These are phyloP conservation scores for Amphichorda felina DNA, from an alignment of 2,329 filamentous ascomycete species.

Conservation along the genomic window DNA sequence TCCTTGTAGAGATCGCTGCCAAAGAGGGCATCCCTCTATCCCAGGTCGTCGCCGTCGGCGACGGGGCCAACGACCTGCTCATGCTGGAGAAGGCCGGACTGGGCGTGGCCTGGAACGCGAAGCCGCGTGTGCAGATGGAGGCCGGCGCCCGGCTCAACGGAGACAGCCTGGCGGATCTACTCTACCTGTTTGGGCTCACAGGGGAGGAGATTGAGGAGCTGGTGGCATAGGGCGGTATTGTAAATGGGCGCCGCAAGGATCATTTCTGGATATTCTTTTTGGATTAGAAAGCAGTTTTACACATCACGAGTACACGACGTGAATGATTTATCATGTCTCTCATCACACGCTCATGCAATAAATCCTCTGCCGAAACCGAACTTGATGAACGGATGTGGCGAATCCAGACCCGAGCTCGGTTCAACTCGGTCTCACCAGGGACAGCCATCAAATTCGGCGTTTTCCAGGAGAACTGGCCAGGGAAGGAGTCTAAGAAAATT, in stretches of 20 bases:
- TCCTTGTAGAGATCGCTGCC: conserved; percentile 58
- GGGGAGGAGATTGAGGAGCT: conserved; percentile 39
- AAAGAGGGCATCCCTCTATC: conserved; percentile 53
- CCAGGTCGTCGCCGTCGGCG: conserved; percentile 64
- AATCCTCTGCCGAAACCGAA: no score
- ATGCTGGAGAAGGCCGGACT: conserved; percentile 70
- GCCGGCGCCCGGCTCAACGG: conserved; percentile 63
- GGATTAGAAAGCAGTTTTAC: background rate
- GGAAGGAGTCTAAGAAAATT: background rate
- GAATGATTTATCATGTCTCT: background rate
- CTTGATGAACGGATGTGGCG: no score
- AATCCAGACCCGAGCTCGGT: no score
- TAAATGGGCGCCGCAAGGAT: conserved; percentile 3
- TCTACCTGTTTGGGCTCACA: conserved; percentile 64
- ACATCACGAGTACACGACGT: background rate
- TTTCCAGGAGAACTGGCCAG: no score
- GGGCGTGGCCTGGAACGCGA: conserved; percentile 76
- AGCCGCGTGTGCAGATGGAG: conserved; percentile 69
- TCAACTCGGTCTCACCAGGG: no score
- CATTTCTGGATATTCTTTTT: background rate
- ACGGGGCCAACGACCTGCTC: conserved; percentile 71
- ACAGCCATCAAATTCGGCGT: no score
- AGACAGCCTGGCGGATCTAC: conserved; percentile 55
- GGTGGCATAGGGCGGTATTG: conserved; percentile 7
- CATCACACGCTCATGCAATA: background rate